phyloP scores from a whole-genome alignment of 108 stramenopile genomes.

The Cyclotella sp. region DNA sequence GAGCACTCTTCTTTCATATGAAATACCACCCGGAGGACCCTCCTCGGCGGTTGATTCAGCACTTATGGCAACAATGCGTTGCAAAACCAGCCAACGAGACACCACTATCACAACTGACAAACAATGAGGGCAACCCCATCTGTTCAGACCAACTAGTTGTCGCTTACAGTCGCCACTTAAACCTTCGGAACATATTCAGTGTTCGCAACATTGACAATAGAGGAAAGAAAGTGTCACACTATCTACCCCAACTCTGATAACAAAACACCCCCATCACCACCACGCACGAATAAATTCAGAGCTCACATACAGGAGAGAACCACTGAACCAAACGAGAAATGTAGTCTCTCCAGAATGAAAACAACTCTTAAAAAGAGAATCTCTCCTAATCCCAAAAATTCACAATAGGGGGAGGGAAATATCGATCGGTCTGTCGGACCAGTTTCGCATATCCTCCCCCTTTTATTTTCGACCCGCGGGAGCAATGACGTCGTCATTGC shows the following conservation, averaged over 20 bases:
- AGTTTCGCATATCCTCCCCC: background rate
- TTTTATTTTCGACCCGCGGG: constrained; percentile 1
- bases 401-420: constrained; percentile 1
- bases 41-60: background rate
- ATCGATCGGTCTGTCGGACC: background rate
- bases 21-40: constrained; percentile 14
- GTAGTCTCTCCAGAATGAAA: too few species aligned
- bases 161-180: background rate
- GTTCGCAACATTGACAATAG: constrained; percentile 1
- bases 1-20: background rate
- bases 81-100: background rate
- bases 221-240: background rate
- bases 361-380: too few species aligned
- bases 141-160: background rate
- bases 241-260: too few species aligned
- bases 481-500: background rate
- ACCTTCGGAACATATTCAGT: background rate
- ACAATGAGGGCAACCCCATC: background rate
- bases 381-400: too few species aligned
- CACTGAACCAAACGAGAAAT: too few species aligned
- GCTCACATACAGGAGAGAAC: too few species aligned
- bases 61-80: background rate
- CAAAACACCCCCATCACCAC: too few species aligned
- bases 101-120: background rate
- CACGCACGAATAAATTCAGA: too few species aligned